phyloP scores from a whole-genome alignment of 2,329 filamentous ascomycete genomes.

The Sporothrix schenckii region DNA sequence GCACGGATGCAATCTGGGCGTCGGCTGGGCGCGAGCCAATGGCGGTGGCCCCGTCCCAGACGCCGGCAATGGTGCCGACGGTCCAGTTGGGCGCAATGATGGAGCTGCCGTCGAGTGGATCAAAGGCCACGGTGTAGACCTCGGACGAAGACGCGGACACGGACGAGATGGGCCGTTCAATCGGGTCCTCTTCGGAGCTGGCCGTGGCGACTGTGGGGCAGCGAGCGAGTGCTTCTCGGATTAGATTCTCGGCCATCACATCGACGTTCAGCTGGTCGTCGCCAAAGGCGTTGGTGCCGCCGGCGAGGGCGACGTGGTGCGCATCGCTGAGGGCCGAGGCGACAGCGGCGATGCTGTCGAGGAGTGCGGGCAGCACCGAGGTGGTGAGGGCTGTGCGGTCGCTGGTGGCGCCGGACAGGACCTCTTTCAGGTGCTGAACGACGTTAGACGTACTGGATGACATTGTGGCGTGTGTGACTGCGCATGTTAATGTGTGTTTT shows the following conservation, averaged over 20 bases:
- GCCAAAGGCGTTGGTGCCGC: slow-evolving; percentile 58
- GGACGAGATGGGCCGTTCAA: slow-evolving; percentile 47
- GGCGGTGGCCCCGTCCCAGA: slow-evolving; percentile 58
- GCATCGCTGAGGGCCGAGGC: slow-evolving; percentile 49
- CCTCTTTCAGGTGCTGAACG: slow-evolving; percentile 18
- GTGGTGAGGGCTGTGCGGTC: slow-evolving; percentile 42
- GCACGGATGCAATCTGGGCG: slow-evolving; percentile 53
- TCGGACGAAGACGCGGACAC: slow-evolving; percentile 38
- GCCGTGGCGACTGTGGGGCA: slow-evolving; percentile 54
- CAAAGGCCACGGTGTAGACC: slow-evolving; percentile 62
- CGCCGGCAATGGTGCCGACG: slow-evolving; percentile 61
- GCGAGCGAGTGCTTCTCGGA: slow-evolving; percentile 50
- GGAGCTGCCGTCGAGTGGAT: slow-evolving; percentile 65
- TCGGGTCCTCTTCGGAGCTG: slow-evolving; percentile 64
- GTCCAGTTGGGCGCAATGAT: slow-evolving; percentile 63
- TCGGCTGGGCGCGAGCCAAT: slow-evolving; percentile 46
- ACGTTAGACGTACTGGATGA: slow-evolving; percentile 3
- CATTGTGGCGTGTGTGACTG: background rate
- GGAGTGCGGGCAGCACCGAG: slow-evolving; percentile 54
- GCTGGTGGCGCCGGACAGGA: background rate
- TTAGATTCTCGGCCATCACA: slow-evolving; percentile 53
- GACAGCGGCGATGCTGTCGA: slow-evolving; percentile 52
- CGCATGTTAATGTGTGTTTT: no score
- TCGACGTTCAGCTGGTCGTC: slow-evolving; percentile 47
- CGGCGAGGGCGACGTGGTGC: slow-evolving; percentile 53